A percentile compares a stretch with the other conserved stretches of the same genome.
Evolutionary conservation across 371 early-diverging fungal genomes (phyloP).

Genomic region (Mucor irregularis): DNA sequence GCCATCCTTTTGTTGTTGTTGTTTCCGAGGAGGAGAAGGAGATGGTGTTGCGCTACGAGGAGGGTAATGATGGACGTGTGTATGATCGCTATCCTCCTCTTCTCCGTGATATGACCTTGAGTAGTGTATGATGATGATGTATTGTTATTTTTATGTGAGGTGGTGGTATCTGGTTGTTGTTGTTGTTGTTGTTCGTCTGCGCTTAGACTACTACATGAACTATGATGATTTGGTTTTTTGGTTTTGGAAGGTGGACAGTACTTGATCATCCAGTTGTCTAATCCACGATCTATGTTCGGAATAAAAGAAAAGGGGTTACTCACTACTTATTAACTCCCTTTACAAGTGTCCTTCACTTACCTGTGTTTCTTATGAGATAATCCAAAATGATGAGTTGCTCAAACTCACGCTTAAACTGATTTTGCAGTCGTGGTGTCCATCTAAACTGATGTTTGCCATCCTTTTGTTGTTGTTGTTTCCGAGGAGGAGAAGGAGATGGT

Average conservation of each 20-base stretch:
- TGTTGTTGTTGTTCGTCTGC: conserved; percentile 19
- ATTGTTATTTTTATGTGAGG: too few relatives aligned
- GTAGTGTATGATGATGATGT: too few relatives aligned
- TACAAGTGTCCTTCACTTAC: conserved; percentile 34
- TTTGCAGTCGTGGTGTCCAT: conserved; percentile 68
- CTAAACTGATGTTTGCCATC: conserved; percentile 25
- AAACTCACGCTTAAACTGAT: conserved; percentile 79
- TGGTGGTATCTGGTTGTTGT: conserved; percentile 15
- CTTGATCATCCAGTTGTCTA: conserved; percentile 93
- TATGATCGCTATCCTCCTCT: conserved; percentile 20
- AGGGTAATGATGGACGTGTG: conserved; percentile 9
- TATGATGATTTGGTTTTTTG: not conserved
- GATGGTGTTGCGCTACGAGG: not conserved
- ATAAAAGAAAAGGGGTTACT: not conserved
- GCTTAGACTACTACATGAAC: not conserved
- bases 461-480: not conserved
- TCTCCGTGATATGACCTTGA: conserved; percentile 54
- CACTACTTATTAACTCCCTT: too few relatives aligned
- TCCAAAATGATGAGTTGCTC: conserved; percentile 85
- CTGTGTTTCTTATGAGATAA: conserved; percentile 91
- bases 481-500: too few relatives aligned
- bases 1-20: not conserved
- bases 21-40: too few relatives aligned
- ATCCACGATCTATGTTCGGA: conserved; percentile 63
- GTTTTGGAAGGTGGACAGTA: conserved; percentile 41